Base-by-base conservation (phyloP, 331 rosid species). In the Spiraea crenata region DNA sequence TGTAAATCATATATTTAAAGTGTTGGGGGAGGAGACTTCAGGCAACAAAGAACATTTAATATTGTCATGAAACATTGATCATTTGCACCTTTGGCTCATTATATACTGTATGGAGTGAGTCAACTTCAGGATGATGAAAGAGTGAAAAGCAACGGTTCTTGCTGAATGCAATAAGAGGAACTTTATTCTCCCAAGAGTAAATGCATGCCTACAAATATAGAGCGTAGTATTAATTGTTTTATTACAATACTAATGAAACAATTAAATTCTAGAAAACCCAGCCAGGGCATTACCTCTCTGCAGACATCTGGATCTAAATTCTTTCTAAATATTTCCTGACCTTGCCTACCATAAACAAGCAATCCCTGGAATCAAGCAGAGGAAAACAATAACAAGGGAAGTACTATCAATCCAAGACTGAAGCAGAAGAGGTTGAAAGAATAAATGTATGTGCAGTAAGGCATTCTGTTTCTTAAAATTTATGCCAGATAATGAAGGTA, bases 311-410 rank as follows among this genome's bases (percentile, higher is more conserved):
- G 87, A 76, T 91, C 96, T 81, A 93, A 89, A 83, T 78, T 91
- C 81, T 82, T 80, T 73, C 90, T 84, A 82, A 82, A 89, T 77
- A 93, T 91, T 86, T 93, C 92, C 81, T 11, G 89, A 50, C 99
- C 99, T 80, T 86, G 89, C 87, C 80, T 84, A 47, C 99, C 99
- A 76, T 89, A 93, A 74, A 93, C 96, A 73, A 93, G 95, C 79
- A 91, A 80, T 54, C 99, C 97, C 99, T 93, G 86, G 61, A 83
- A 85, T 67, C 79, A 88, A 61, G 78, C 34, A 58, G 73, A 55
- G 64, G 69, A 40, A 74, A 69, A 60, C 63, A n/a, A 41, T 74
- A 51, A 63, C 82, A 54, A 45, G 67, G 25, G 8, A 41, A 7
- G 51, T 54, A 41, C 5, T 1, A 41, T 55, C 7, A 68, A 40